phyloP scores from a whole-genome alignment of 176 grass and related monocot genomes.

The Rhynchospora tenuis region DNA sequence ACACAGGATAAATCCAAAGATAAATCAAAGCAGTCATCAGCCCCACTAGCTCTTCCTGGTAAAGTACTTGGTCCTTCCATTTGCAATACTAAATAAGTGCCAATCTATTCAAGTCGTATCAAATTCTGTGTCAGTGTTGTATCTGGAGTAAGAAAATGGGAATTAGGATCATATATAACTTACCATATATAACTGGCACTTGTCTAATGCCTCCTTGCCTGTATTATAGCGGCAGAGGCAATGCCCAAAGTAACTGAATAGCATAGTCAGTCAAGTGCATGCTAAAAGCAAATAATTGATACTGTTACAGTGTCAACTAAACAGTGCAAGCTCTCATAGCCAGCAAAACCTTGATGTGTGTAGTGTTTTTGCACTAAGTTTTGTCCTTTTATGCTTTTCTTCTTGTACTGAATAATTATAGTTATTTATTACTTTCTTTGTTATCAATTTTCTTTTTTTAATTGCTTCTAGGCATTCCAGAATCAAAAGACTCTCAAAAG shows the following conservation, averaged over 20 bases:
- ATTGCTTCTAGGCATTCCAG: slow-evolving; percentile 45
- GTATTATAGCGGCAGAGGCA: not conserved
- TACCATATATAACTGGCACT: not conserved
- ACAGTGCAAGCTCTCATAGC: not conserved
- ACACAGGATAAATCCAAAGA: slow-evolving; percentile 32
- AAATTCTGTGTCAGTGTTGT: not conserved
- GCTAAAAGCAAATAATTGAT: not conserved
- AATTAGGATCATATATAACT: not conserved
- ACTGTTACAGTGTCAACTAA: not conserved
- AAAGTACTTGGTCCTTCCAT: slow-evolving; percentile 10
- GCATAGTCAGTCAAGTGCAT: not conserved
- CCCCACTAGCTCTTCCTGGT: slow-evolving; percentile 54
- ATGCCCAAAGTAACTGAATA: not conserved
- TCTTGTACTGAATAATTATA: slow-evolving; percentile 1
- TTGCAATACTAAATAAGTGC: not conserved
- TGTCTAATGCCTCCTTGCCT: not conserved
- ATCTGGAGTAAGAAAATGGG: not conserved
- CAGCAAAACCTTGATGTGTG: not conserved
- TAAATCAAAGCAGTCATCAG: slow-evolving; percentile 29
- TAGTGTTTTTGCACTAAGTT: not conserved
- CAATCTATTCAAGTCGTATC: not conserved
- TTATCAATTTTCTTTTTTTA: slow-evolving; percentile 25
- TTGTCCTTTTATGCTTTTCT: not conserved
- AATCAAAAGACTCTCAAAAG: slow-evolving; percentile 40
- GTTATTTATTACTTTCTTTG: slow-evolving; percentile 10